phyloP scores from a whole-genome alignment of 1,284 basidiomycete species.

The Irpex lacteus region DNA sequence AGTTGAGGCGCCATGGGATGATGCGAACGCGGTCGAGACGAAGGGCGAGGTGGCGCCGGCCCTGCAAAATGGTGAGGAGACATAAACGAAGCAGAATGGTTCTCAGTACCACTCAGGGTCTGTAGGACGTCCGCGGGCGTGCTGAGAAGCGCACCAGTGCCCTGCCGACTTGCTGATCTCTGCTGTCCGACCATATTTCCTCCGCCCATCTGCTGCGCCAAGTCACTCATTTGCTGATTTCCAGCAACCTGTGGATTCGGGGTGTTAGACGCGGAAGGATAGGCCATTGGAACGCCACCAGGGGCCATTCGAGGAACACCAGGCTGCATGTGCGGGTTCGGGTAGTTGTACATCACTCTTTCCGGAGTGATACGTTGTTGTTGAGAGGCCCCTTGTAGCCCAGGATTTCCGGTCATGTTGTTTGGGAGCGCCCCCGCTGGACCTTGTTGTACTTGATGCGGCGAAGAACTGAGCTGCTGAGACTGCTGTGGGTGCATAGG shows the following conservation, averaged over 20 bases:
- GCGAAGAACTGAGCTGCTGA: constrained; percentile 19
- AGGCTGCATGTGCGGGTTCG: constrained; percentile 1
- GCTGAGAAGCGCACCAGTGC: constrained; percentile 34
- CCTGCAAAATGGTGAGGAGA: constrained; percentile 22
- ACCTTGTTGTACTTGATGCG: constrained; percentile 17
- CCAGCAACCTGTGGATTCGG: neutral
- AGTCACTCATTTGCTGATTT: constrained; percentile 5
- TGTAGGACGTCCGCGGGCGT: constrained; percentile 61
- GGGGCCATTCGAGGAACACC: neutral
- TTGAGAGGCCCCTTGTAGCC: neutral
- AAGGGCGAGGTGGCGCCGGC: constrained; percentile 39
- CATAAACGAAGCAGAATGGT: constrained; percentile 33
- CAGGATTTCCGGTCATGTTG: neutral
- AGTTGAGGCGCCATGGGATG: constrained; percentile 24
- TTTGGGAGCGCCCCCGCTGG: neutral
- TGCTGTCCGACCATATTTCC: constrained; percentile 17
- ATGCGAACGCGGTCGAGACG: constrained; percentile 39
- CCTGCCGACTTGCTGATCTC: constrained; percentile 32
- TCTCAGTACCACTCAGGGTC: constrained; percentile 34
- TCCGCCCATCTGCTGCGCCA: constrained; percentile 10
- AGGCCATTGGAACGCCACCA: constrained; percentile 1
- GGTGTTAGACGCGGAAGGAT: neutral
- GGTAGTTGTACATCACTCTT: neutral
- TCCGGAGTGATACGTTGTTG: constrained; percentile 11
- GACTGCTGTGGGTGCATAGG: constrained; percentile 28